Percentiles rank a stretch among this genome's conserved stretches.
phyloP scores from a whole-genome alignment of 2,329 filamentous ascomycete genomes.

The Reticulascus tulasneorum region DNA sequence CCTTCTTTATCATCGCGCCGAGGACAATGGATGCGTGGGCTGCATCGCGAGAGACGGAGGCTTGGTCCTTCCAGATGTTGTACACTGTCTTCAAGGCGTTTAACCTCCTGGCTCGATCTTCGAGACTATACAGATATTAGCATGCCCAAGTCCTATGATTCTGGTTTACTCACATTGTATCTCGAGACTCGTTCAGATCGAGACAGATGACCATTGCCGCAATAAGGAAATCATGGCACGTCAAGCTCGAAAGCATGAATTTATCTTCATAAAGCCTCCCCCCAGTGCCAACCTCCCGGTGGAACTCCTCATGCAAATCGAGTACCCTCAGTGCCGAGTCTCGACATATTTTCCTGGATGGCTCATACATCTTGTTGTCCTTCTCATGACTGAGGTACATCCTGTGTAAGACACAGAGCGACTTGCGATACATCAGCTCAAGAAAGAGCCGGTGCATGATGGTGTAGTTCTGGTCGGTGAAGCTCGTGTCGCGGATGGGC shows the following conservation, averaged over 20 bases:
- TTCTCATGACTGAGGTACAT: constrained; percentile 39
- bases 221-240: constrained; percentile 53
- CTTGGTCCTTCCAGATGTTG: constrained; percentile 37
- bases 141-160: not conserved
- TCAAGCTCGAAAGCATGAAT: constrained; percentile 50
- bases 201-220: constrained; percentile 58
- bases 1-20: constrained; percentile 31
- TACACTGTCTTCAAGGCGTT: constrained; percentile 35
- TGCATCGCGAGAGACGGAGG: constrained; percentile 35
- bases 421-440: constrained; percentile 44
- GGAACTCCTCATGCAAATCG: constrained; percentile 43
- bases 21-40: constrained; percentile 38
- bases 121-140: constrained; percentile 17
- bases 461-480: constrained; percentile 38
- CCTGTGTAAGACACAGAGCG: constrained; percentile 46
- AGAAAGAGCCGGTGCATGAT: constrained; percentile 47
- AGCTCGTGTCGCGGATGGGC: constrained; percentile 37
- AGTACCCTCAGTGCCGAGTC: constrained; percentile 40
- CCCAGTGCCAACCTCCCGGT: constrained; percentile 40
- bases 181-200: constrained; percentile 37
- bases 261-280: constrained; percentile 49
- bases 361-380: constrained; percentile 30
- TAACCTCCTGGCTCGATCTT: constrained; percentile 30
- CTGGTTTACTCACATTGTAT: constrained; percentile 25
- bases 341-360: constrained; percentile 37